Percentiles rank a stretch among this genome's conserved stretches.
Evolutionary conservation across 305 asterid genomes (phyloP).

Genomic region (Fraxinus dipetala): DNA sequence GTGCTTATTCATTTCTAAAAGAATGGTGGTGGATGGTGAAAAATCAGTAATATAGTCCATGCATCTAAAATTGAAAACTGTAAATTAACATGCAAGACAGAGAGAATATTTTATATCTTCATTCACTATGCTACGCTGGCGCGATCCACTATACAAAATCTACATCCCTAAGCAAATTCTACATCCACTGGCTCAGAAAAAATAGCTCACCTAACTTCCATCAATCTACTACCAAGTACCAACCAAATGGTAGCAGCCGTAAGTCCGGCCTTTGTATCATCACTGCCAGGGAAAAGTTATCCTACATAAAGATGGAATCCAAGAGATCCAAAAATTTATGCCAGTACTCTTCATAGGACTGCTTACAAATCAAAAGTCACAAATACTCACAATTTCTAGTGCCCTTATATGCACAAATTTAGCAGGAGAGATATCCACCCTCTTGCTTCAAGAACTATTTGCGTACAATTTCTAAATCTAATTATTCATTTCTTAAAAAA

Average conservation of each 20-base stretch:
- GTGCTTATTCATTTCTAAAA: not conserved
- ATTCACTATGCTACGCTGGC: not conserved
- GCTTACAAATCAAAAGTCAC: not conserved
- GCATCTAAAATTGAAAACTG: not conserved
- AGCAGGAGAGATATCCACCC: not conserved
- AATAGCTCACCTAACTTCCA: conserved; percentile 47
- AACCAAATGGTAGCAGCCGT: conserved; percentile 69
- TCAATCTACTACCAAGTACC: conserved; percentile 91
- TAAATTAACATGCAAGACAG: not conserved
- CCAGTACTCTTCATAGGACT: not conserved
- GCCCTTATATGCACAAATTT: not conserved
- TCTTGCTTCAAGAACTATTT: not conserved
- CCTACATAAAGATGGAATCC: conserved; percentile 13
- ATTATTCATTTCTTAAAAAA: not conserved
- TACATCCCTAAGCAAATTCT: conserved; percentile 2
- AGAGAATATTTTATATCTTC: not conserved
- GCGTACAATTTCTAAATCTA: not conserved
- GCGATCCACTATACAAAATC: not conserved
- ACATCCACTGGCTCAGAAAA: conserved; percentile 57
- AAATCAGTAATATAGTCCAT: not conserved
- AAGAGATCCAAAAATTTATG: not conserved
- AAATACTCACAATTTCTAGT: not conserved
- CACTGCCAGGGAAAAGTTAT: conserved; percentile 52
- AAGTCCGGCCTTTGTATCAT: conserved; percentile 90
- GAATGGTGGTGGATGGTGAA: not conserved